Base-by-base conservation (phyloP, 78 protist species). In the Speleostelium caveatum region DNA sequence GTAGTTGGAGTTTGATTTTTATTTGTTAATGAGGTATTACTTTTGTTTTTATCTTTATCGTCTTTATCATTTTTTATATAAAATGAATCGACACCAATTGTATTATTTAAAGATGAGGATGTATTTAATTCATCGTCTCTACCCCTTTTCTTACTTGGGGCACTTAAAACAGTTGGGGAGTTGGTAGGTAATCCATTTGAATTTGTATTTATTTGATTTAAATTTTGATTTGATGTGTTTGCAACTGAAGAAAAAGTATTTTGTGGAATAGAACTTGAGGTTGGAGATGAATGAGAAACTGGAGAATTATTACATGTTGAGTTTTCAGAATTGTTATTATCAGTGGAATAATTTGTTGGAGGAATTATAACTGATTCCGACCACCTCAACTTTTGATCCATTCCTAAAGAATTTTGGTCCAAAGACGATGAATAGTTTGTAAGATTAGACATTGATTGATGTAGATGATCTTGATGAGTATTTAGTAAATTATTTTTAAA, bases 251-350 rank as follows among this genome's bases (percentile, higher is more conserved):
- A 16, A 17, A 12, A 17, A 17, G 7, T 24, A 36, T 14, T 33
- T 33, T 26, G 30, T 66, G 73, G 73, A 28, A 42, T 16, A 32
- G 32, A 71, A 51, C 30, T 71, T 49, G 77, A 45, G 6, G 53
- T 45, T 45, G 53, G 53, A 45, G 53, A 45, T 14, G 77, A 49
- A 4, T 51, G 56, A 6, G 59, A 51, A 28, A 71, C 77, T 51
- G 77, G 77, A 32, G 77, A 71, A 51, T 71, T 71, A 49, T 49
- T 71, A 51, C 77, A 71, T 28, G 77, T 71, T 51, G 77, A n/a
- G 51, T 71, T 71, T 33, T 71, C 74, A 12, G 74, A 67, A 33
- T 32, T 24, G 2, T 24, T 67, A 67, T 67, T 67, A 45, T 10
- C 28, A 22, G 24, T 17, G 3, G 38, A 22, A 39, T 45, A 12